Conservation (phyloP, 192 early-diverging fungal genomes). For the Gaertneriomyces semiglobifer region DNA sequence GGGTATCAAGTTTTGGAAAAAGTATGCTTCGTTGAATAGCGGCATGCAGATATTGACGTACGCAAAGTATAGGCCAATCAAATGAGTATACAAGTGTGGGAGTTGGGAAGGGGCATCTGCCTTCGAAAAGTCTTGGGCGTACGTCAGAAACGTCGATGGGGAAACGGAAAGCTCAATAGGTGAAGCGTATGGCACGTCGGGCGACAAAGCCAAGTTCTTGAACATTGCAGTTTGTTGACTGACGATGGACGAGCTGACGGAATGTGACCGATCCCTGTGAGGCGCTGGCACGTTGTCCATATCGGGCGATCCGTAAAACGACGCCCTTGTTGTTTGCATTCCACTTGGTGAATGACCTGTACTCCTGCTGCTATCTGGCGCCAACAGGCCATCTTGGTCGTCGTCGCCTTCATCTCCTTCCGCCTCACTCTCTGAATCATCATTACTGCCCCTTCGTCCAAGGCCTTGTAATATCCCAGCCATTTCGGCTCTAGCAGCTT, state of each 20-base stretch:
- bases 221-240: too few species aligned
- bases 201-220: too few species aligned
- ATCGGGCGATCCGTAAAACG: too few species aligned
- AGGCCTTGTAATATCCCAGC: slow-evolving; percentile 19
- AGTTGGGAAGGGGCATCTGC: slow-evolving; percentile 9
- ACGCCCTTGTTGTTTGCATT: too few species aligned
- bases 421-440: background rate
- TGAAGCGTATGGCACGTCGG: too few species aligned
- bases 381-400: slow-evolving; percentile 4
- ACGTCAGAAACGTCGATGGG: background rate
- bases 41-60: slow-evolving; percentile 33
- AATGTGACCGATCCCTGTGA: too few species aligned
- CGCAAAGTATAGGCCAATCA: slow-evolving; percentile 36
- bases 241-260: too few species aligned
- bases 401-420: slow-evolving; percentile 2
- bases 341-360: too few species aligned
- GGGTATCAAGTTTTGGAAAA: slow-evolving; percentile 40
- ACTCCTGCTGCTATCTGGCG: too few species aligned
- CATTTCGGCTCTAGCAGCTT: slow-evolving; percentile 19
- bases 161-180: background rate
- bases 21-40: slow-evolving; percentile 29
- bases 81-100: slow-evolving; percentile 29
- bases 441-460: background rate
- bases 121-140: background rate
- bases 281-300: too few species aligned